Evolutionary conservation across 495 filamentous ascomycete genomes (phyloP), one percentile per base, ranked within the genome.

Genomic region (Penicillium parvum): DNA sequence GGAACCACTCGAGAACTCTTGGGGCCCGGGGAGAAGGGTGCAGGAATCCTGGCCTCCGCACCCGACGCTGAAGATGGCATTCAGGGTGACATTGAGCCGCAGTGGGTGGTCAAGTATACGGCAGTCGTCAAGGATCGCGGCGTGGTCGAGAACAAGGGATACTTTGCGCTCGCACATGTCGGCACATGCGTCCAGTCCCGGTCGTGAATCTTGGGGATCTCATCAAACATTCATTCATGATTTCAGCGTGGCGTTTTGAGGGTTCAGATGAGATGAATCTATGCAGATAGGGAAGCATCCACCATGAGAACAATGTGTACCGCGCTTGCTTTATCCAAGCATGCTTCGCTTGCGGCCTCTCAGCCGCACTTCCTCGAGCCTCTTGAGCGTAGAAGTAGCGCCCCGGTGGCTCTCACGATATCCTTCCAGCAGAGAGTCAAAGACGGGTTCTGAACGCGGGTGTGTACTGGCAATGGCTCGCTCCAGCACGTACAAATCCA

Each of bases 91-190:
- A 71, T 98, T 32, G 73, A 78, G 49, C 90, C 92, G 10, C 81
- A 88, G 50, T 99, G 91, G 91, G 92, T 96, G 21, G 83, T 90
- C 43, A 97, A 97, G 61, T 99, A 99, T 64, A 97, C 94, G 15
- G 94, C 94, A 4, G 89, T 97, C n/a, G 88, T 96, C 20, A 86
- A 85, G 60, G 82, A 96, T 61, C 74, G 92, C n/a, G 94, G 92
- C 0, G 92, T 97, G 4, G 88, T 99, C 38, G 92, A 99, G 75
- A 95, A 92, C 58, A 97, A 97, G 71, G 92, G 92, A 10, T 96
- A 95, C 64, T 95, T 95, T 71, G 89, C 90, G 3, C 78, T 82
- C 37, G 90, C 88, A 10, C 81, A 88, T 62, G 61, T 91, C 38
- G 69, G 56, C 47, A 71, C 43, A 37, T 69, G 68, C 49, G 59